Evolutionary conservation across 768 basidiomycete genomes (phyloP), one percentile per base, ranked within the genome.

Genomic region (Phanerochaete sordida): DNA sequence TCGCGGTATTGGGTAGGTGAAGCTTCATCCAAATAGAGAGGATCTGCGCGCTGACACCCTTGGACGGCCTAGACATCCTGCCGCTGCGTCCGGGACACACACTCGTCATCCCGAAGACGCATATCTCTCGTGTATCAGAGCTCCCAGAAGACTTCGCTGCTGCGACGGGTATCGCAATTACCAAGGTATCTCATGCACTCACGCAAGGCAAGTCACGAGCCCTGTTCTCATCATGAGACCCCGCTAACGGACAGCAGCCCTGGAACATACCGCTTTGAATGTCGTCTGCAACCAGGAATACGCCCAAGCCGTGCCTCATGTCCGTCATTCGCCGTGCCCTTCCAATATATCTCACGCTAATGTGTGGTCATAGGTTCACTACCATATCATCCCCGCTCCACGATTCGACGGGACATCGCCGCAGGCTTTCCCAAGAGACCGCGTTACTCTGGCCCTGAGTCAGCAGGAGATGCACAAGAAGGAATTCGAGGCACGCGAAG

Each of bases 261-360:
- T 88, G 26, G 76, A 81, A 12, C 86, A 89, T 64, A 86, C 86
- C 16, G 87, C 77, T 7, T 75, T 91, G 49, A 91, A 90, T 67
- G 82, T 91, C 6, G 88, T 90, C 3, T 89, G 88, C 66, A 90
- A 90, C 68, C 88, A 91, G 67, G 88, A 90, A 70, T 91, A 91
- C 65, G 89, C 89, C 0, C 89, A 91, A 68, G 86, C 86, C 3
- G 87, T 91, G 7, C 84, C 84, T n/a, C 89, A 91, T 74, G 88
- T 88, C 62, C 59, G 83, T 43, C 2, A 11, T n/a, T 45, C n/a
- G 4, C n/a, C n/a, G 15, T 8, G 45, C 4, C 47, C 57, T 11
- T 16, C 39, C 19, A 16, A 4, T 4, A 28, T 1, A 8, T 53
- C 15, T 47, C 33, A 50, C 23, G 39, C 45, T 53, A 39, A 23